Conservation (phyloP, 1,284 basidiomycete species). For the Moesziomyces antarcticus region DNA sequence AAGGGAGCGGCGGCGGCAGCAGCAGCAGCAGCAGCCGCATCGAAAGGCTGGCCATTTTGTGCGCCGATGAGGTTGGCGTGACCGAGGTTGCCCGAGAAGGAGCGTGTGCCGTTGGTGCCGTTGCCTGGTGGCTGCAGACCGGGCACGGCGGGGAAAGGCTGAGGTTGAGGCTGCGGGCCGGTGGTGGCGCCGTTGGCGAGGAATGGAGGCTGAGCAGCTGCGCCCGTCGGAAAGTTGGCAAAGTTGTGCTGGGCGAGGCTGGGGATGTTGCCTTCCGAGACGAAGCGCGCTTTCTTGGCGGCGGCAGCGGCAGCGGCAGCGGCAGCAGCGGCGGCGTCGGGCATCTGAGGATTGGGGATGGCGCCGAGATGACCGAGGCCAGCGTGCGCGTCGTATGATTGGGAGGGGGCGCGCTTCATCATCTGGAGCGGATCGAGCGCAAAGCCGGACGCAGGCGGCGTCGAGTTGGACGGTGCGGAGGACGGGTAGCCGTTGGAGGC, state of each 20-base stretch:
- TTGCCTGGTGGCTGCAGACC: constrained; percentile 46
- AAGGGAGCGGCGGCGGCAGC: constrained; percentile 26
- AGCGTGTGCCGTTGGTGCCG: constrained; percentile 47
- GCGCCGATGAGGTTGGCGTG: constrained; percentile 26
- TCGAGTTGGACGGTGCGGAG: constrained; percentile 6
- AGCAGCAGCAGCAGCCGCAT: not conserved
- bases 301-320: constrained; percentile 16
- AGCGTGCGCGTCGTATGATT: constrained; percentile 51
- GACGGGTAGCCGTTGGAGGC: constrained; percentile 24
- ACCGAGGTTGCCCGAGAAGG: constrained; percentile 50
- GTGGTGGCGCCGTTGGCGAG: constrained; percentile 25
- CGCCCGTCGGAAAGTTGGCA: constrained; percentile 11
- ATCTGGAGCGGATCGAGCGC: constrained; percentile 45
- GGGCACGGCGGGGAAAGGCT: constrained; percentile 24
- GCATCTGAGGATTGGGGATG: constrained; percentile 23
- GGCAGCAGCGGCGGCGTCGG: not conserved
- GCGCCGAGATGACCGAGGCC: constrained; percentile 28
- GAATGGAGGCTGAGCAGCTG: constrained; percentile 17
- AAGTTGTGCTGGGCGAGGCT: constrained; percentile 40
- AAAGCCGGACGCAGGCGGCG: constrained; percentile 27
- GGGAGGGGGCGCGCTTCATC: constrained; percentile 57
- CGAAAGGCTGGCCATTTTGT: constrained; percentile 23
- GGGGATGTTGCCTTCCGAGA: constrained; percentile 57
- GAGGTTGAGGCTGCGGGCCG: constrained; percentile 17
- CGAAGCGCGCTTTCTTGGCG: constrained; percentile 56